Base-by-base conservation (phyloP, 2,329 filamentous ascomycete genomes). In the Botrytis cinerea region DNA sequence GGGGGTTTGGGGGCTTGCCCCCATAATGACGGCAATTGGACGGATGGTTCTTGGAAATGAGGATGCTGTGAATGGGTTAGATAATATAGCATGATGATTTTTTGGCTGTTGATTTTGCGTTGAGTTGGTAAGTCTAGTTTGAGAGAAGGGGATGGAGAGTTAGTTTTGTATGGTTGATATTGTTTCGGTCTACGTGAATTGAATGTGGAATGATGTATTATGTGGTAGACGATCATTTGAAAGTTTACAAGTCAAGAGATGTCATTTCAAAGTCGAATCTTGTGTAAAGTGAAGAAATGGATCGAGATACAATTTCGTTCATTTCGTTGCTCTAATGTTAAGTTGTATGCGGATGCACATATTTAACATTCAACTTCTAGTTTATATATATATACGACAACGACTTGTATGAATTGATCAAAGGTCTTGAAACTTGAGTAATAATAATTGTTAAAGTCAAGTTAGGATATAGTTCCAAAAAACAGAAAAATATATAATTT, bases 201-300 rank as follows among this genome's bases (percentile, higher is more conserved):
- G 7, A 22, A 35, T 59, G 4, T 22, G 18, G 54, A 61, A 38
- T n/a, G 35, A 45, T 20, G 4, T 12, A 35, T 1, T 20, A 59
- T 59, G 16, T 59, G 18, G 28, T 9, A 32, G 1, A n/a, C 7
- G 38, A 28, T 1, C 3, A 20, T 12, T 60, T 35, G 8, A 7
- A 51, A 54, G 5, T 16, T 51, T 20, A 61, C 25, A 25, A 20
- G 4, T 22, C 22, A 6, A 22, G 32, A 38, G 14, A 28, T 28
- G 2, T 1, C 8, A 3, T 28, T 28, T 16, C 0, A 9, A 54
- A 28, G 8, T 9, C 14, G n/a, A 57, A 57, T 1, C 0, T 10
- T 57, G 14, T 18, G 18, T 18, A 8, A 18, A 54, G 16, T 28
- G 51, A 54, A 28, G 51, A n/a, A 28, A 54, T 28, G 18, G 4